Evolutionary conservation across 192 early-diverging fungal genomes (phyloP), one percentile per base, ranked within the genome.

Genomic region (Jimgerdemannia lactiflua): DNA sequence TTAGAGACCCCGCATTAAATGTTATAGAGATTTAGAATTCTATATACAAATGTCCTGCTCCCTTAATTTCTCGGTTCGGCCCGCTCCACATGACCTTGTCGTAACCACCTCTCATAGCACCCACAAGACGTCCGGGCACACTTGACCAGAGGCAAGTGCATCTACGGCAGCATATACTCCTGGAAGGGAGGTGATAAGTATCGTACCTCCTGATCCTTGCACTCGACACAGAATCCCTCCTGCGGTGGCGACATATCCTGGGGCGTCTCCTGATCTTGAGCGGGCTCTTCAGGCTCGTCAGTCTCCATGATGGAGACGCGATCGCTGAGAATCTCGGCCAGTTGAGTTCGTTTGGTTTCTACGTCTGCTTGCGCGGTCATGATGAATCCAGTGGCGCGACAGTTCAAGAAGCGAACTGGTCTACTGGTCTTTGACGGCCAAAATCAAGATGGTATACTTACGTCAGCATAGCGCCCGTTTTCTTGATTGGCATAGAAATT

Each of bases 191-290:
- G 29, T 29, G 29, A 29, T 29, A 29, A 29, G 29, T 29, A 29
- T 29, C 29, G 29, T 29, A 29, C 87, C 81, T 83, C 71, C 76
- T 94, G 92, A 82, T 94, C 92, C 75, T 87, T 91, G 86, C 96
- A 97, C 77, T 97, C 96, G 65, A 97, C 91, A 80, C 96, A 97
- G 65, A 92, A 94, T 18, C 95, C 96, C 29, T 29, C 29, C 40
- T 89, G 84, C 4, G 80, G 86, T 9, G 87, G 82, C 29, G 81
- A 83, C 39, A 69, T 72, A 43, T 72, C 75, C 18, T 67, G 70
- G 1, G 29, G 29, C 29, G 29, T 29, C 39, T 74, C 77, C 43
- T 72, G 68, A 41, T 64, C 73, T 69, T 68, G 64, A 42, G 43
- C 71, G 9, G 54, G 64, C 19, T 18, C 17, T 0, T 72, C 40